phyloP scores from a whole-genome alignment of 2,329 filamentous ascomycete species.

The Ophiocordyceps sinensis region DNA sequence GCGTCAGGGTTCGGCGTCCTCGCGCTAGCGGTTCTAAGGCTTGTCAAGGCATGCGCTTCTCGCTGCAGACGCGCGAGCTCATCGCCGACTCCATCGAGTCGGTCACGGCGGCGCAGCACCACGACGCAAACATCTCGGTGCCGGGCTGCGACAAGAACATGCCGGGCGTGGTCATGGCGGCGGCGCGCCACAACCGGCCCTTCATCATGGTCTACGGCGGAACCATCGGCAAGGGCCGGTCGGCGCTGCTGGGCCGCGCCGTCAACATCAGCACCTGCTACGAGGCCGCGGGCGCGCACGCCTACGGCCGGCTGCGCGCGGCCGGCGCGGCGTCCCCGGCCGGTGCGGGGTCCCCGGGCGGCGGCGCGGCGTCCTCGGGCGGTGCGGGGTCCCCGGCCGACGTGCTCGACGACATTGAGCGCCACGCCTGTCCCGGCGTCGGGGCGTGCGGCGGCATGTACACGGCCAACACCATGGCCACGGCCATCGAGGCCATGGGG shows the following conservation, averaged over 20 bases:
- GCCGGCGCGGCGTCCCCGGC: too few species aligned
- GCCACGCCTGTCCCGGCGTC: conserved; percentile 48
- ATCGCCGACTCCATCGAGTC: conserved; percentile 93
- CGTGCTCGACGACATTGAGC: conserved; percentile 72
- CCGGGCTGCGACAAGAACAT: conserved; percentile 97
- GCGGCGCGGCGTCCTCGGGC: too few species aligned
- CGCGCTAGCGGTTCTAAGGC: too few species aligned
- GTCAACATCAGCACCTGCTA: conserved; percentile 86
- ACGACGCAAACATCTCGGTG: conserved; percentile 87
- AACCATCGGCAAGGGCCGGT: conserved; percentile 79
- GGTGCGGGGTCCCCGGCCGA: too few species aligned
- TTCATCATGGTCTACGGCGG: conserved; percentile 95
- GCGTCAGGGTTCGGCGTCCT: too few species aligned
- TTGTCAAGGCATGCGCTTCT: conserved; percentile 95
- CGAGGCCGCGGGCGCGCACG: conserved; percentile 71
- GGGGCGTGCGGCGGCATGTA: conserved; percentile 77
- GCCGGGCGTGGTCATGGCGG: conserved; percentile 84
- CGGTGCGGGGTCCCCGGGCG: too few species aligned
- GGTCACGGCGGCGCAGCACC: conserved; percentile 79
- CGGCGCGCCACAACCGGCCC: conserved; percentile 79
- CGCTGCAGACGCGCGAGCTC: conserved; percentile 76
- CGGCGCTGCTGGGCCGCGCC: conserved; percentile 55
- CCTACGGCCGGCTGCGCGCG: conserved; percentile 57
- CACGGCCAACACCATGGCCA: conserved; percentile 86
- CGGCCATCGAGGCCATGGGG: conserved; percentile 81